These are phyloP conservation scores for Entamoeba histolytica DNA, from an alignment of 208 protist species.

Conservation along the genomic window DNA sequence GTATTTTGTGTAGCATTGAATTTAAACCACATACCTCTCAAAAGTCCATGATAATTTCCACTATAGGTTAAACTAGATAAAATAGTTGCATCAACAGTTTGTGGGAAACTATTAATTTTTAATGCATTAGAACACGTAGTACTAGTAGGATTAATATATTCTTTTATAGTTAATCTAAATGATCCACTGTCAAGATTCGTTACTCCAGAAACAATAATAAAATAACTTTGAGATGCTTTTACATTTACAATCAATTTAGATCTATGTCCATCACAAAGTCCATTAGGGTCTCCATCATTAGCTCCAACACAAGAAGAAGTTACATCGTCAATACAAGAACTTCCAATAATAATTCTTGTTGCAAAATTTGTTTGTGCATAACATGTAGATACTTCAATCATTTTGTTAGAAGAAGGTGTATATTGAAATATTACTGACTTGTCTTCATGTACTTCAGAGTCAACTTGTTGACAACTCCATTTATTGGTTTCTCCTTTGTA, in stretches of 20 bases:
- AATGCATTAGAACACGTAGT: not conserved
- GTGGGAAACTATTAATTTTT: not conserved
- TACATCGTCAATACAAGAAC: not conserved
- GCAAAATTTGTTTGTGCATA: not conserved
- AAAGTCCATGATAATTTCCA: not conserved
- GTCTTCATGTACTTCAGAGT: not conserved
- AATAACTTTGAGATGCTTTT: not conserved
- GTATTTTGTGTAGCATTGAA: not conserved
- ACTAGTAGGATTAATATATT: not conserved
- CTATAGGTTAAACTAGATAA: not conserved
- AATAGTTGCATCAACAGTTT: not conserved
- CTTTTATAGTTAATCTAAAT: not conserved
- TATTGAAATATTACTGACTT: not conserved
- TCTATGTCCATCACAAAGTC: not conserved
- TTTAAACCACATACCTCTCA: not conserved
- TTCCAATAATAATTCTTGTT: not conserved
- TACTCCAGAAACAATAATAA: not conserved
- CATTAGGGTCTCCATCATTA: not conserved
- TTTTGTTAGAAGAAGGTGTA: not conserved
- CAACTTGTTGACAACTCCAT: not conserved
- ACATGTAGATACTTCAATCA: not conserved
- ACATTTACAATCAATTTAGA: not conserved
- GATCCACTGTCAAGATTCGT: not conserved
- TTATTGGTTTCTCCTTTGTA: not conserved
- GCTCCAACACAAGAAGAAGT: not conserved